Conservation (phyloP, 164 flowering plant species). For the Vitis rotundifolia region DNA sequence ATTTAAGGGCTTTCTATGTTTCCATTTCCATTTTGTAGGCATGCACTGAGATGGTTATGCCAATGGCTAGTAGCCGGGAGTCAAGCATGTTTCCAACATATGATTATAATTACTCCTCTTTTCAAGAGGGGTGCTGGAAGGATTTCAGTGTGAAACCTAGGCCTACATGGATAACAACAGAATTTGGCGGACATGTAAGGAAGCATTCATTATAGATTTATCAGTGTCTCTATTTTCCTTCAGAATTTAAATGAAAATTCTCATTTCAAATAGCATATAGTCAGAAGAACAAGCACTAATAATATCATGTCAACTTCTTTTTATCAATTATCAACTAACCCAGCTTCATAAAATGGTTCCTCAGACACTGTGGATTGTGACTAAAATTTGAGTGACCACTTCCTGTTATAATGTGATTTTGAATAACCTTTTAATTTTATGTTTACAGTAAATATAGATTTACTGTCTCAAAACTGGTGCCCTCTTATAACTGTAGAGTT, state of each 20-base stretch:
- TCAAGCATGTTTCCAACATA: conserved; percentile 78
- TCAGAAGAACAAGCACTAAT: too few relatives aligned
- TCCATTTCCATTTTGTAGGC: conserved; percentile 44
- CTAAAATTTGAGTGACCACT: neutral
- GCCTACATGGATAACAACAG: conserved; percentile 81
- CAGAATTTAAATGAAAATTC: too few relatives aligned
- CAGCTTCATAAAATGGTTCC: too few relatives aligned
- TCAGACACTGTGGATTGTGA: too few relatives aligned
- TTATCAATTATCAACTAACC: too few relatives aligned
- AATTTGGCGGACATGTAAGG: conserved; percentile 94
- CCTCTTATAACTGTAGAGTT: too few relatives aligned
- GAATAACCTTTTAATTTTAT: too few relatives aligned
- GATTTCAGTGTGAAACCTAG: conserved; percentile 60
- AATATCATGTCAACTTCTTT: too few relatives aligned
- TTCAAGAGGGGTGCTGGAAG: conserved; percentile 50
- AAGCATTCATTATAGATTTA: conserved; percentile 5
- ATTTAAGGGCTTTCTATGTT: conserved; percentile 1
- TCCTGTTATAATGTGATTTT: neutral
- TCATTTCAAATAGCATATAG: too few relatives aligned
- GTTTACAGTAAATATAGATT: too few relatives aligned
- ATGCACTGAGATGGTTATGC: conserved; percentile 98
- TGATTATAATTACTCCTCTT: conserved; percentile 53
- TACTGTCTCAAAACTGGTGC: too few relatives aligned
- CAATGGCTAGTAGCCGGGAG: conserved; percentile 62
- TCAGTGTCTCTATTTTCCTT: neutral